phyloP scores from a whole-genome alignment of 106 monocot species.

The Narthecium ossifragum region DNA sequence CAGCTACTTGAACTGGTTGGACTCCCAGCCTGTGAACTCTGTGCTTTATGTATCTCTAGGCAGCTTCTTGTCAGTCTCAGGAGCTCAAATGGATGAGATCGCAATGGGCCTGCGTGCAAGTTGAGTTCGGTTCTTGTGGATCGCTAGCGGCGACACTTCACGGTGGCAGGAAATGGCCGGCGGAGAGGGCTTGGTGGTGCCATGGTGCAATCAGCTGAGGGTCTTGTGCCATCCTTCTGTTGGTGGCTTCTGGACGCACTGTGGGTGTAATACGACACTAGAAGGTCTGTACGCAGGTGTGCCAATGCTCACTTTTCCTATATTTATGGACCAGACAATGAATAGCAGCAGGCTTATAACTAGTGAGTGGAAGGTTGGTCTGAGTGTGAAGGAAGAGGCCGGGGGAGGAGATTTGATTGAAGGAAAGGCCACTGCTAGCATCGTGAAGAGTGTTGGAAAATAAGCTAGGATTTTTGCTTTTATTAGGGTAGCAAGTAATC shows the following conservation, averaged over 20 bases:
- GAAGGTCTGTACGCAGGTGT: conserved; percentile 37
- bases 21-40: conserved; percentile 41
- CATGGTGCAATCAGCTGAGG: conserved; percentile 59
- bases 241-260: conserved; percentile 45
- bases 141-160: background rate
- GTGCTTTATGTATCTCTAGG: conserved; percentile 65
- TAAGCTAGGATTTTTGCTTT: no score
- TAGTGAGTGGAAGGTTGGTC: conserved; percentile 39
- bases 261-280: conserved; percentile 40
- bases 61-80: conserved; percentile 38
- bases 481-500: no score
- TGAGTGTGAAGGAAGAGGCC: conserved; percentile 25
- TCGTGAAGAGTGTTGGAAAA: conserved; percentile 24
- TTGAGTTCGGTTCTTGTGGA: conserved; percentile 37
- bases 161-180: conserved; percentile 7
- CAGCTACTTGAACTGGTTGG: conserved; percentile 50
- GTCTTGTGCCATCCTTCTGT: conserved; percentile 42
- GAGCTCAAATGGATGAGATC: conserved; percentile 31
- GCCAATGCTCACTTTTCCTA: conserved; percentile 40
- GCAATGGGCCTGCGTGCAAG: conserved; percentile 28
- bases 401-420: conserved; percentile 11
- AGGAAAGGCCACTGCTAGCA: conserved; percentile 21
- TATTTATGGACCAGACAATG: conserved; percentile 30
- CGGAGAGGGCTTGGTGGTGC: conserved; percentile 26
- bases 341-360: conserved; percentile 26